Conservation (phyloP, 2,329 filamentous ascomycete species). For the Fusarium sp. region DNA sequence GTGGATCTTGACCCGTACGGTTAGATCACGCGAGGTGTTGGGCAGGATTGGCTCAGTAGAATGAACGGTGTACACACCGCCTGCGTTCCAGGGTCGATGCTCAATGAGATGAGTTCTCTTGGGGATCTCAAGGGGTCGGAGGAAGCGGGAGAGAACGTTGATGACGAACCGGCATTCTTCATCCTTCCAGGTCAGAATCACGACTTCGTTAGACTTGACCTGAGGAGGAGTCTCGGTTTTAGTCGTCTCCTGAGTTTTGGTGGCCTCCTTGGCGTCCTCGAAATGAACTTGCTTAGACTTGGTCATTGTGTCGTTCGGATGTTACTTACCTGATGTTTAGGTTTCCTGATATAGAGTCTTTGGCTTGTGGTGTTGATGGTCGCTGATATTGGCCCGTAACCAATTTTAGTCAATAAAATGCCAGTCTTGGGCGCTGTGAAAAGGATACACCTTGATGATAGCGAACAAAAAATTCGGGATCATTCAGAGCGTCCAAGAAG, state of each 20-base stretch:
- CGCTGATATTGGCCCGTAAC: not conserved
- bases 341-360: not conserved
- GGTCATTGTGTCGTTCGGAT: not conserved
- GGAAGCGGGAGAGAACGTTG: not conserved
- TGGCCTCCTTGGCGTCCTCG: not conserved
- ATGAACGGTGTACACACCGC: constrained; percentile 2
- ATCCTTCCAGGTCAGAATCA: not conserved
- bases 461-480: not conserved
- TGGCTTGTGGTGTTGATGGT: not conserved
- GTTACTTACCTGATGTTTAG: not conserved
- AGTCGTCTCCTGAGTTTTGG: not conserved
- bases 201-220: not conserved
- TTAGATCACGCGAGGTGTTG: not conserved
- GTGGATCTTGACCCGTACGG: not conserved
- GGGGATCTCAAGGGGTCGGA: not conserved
- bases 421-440: not conserved
- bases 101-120: constrained; percentile 1
- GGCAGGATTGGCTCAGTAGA: constrained; percentile 13
- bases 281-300: constrained; percentile 1
- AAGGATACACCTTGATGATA: not conserved
- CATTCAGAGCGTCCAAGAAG: not conserved
- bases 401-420: not conserved
- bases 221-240: too few species aligned
- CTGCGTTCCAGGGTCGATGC: not conserved
- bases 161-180: constrained; percentile 4